These are phyloP conservation scores for Podaxis sp. DNA, from an alignment of 768 basidiomycete species.

Conservation along the genomic window DNA sequence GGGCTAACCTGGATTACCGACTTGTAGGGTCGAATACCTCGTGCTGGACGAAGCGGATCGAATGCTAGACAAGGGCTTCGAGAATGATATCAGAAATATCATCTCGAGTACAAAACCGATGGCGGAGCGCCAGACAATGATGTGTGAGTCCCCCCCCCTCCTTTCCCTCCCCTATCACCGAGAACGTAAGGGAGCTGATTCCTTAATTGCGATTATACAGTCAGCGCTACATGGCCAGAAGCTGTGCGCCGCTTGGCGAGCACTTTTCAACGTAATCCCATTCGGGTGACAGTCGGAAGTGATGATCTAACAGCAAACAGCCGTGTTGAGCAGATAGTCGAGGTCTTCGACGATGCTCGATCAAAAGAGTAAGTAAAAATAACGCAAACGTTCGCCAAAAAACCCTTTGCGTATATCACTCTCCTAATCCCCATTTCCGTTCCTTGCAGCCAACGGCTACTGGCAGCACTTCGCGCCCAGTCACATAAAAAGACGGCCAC, in stretches of 20 bases:
- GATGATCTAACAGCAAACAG: conserved; percentile 95
- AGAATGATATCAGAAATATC: conserved; percentile 93
- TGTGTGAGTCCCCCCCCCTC: conserved; percentile 59
- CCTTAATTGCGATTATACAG: conserved; percentile 30
- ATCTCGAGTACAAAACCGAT: conserved; percentile 70
- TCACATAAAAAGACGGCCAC: conserved; percentile 58
- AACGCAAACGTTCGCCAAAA: neutral
- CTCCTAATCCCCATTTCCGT: neutral
- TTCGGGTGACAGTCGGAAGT: conserved; percentile 91
- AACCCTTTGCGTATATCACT: neutral
- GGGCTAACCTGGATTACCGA: conserved; percentile 2
- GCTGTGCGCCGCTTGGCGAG: conserved; percentile 84
- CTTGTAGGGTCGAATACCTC: conserved; percentile 73
- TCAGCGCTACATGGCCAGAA: conserved; percentile 99
- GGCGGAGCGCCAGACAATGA: conserved; percentile 81
- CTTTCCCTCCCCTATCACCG: neutral
- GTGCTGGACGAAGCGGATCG: conserved; percentile 98
- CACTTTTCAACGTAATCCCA: conserved; percentile 80
- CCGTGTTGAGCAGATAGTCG: conserved; percentile 87
- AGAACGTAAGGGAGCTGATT: neutral
- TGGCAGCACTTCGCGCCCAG: conserved; percentile 49
- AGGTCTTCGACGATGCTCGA: conserved; percentile 82
- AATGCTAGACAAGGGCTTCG: conserved; percentile 98
- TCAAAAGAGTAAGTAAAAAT: conserved; percentile 73
- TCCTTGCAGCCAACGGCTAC: conserved; percentile 50